Percentiles rank a stretch among this genome's conserved stretches.
Evolutionary conservation across 306 rosid genomes (phyloP).

Genomic region (Rosa persica): DNA sequence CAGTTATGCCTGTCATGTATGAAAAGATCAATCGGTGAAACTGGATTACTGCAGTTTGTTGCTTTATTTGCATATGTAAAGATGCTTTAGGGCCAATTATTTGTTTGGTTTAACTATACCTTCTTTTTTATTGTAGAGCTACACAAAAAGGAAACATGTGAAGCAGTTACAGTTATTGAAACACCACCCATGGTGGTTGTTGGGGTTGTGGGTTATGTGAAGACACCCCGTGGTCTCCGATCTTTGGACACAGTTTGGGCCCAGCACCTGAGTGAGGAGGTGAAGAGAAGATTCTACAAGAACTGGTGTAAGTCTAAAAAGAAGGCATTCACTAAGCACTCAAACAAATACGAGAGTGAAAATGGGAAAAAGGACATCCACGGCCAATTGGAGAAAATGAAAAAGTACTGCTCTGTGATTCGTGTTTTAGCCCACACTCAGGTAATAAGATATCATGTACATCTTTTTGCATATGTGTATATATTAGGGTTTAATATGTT

Average conservation of each 20-base stretch:
- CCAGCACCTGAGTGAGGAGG: too few species aligned
- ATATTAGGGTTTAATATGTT: too few species aligned
- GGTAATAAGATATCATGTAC: constrained; percentile 32
- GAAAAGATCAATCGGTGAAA: too few species aligned
- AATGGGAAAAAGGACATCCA: constrained; percentile 63
- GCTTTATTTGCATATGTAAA: too few species aligned
- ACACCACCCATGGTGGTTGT: constrained; percentile 73
- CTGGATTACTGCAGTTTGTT: too few species aligned
- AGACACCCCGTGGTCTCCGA: constrained; percentile 12
- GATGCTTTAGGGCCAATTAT: not conserved
- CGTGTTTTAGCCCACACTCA: constrained; percentile 85
- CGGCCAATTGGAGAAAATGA: constrained; percentile 60
- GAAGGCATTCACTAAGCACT: constrained; percentile 70
- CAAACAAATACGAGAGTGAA: constrained; percentile 55
- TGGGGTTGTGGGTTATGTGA: constrained; percentile 76
- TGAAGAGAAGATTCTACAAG: too few species aligned
- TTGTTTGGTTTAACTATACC: too few species aligned
- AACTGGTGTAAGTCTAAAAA: not conserved
- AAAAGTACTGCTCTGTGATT: constrained; percentile 55
- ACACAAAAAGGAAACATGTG: constrained; percentile 85
- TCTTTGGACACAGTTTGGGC: too few species aligned
- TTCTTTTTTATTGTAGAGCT: constrained; percentile 40
- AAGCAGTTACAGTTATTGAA: constrained; percentile 75
- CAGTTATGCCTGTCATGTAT: too few species aligned
- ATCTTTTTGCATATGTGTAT: not conserved